Percentiles rank a stretch among this genome's conserved stretches.
Conservation (phyloP, 768 basidiomycete species). For the Auriscalpium orientale region DNA sequence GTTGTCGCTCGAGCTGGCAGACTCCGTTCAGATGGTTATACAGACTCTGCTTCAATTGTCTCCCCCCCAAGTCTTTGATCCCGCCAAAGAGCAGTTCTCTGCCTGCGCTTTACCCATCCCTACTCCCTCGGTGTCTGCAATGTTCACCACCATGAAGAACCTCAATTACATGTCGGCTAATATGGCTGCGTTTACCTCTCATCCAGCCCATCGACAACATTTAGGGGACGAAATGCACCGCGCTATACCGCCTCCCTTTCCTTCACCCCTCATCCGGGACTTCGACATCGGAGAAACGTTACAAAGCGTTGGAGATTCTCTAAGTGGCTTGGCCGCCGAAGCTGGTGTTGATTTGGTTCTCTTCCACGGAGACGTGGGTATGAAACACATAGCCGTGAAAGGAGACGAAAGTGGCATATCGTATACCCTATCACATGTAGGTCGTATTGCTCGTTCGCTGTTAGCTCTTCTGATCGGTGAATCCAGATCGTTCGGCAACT, state of each 20-base stretch:
- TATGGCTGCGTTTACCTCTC: conserved; percentile 42
- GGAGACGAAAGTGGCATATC: conserved; percentile 82
- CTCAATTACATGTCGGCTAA: conserved; percentile 92
- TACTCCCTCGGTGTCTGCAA: conserved; percentile 77
- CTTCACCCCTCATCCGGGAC: conserved; percentile 30
- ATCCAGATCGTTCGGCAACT: conserved; percentile 78
- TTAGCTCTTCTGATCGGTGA: conserved; percentile 13
- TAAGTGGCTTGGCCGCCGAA: conserved; percentile 78
- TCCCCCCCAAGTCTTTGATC: conserved; percentile 83
- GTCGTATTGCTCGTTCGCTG: conserved; percentile 24
- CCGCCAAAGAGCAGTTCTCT: conserved; percentile 90
- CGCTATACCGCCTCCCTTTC: conserved; percentile 3
- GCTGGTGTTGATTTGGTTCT: conserved; percentile 85
- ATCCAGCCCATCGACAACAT: conserved; percentile 1
- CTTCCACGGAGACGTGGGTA: conserved; percentile 81
- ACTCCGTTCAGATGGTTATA: conserved; percentile 83
- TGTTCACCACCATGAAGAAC: conserved; percentile 89
- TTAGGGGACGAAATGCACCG: not conserved
- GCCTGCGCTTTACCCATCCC: conserved; percentile 85
- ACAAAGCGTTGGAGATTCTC: conserved; percentile 81
- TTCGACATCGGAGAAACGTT: conserved; percentile 91
- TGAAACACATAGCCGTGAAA: conserved; percentile 80
- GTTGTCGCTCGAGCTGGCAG: conserved; percentile 82
- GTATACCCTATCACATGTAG: conserved; percentile 78
- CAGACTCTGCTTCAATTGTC: conserved; percentile 89